A percentile compares a stretch with the other conserved stretches of the same genome.
Evolutionary conservation across 257 asterid genomes (phyloP).

Genomic region (Jaltomata sinuosa): DNA sequence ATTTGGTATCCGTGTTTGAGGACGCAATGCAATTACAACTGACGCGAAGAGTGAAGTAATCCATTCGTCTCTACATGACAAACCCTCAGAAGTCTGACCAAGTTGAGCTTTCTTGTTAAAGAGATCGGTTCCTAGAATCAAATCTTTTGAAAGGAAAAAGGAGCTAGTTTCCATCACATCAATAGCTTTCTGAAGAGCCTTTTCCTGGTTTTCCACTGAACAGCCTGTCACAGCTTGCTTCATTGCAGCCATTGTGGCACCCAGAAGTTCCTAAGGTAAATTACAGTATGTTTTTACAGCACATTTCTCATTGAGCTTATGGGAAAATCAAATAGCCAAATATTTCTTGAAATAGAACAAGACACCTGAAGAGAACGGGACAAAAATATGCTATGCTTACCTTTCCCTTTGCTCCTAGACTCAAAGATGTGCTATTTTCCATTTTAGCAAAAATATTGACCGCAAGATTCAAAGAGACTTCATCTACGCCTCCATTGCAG

Average conservation of each 20-base stretch:
- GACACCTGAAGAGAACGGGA: neutral
- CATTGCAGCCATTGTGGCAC: conserved; percentile 58
- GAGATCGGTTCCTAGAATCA: conserved; percentile 1
- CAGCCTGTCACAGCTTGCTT: conserved; percentile 70
- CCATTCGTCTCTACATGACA: conserved; percentile 48
- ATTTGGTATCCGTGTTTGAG: conserved; percentile 57
- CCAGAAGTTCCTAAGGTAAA: conserved; percentile 50
- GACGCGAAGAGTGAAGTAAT: conserved; percentile 67
- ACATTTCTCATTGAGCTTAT: neutral
- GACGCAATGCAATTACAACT: conserved; percentile 63
- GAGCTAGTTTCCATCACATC: conserved; percentile 38
- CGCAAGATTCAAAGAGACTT: conserved; percentile 50
- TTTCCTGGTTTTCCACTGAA: conserved; percentile 58
- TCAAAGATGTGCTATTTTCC: conserved; percentile 25
- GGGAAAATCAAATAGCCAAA: neutral
- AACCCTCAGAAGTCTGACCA: conserved; percentile 12
- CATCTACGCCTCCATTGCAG: conserved; percentile 55
- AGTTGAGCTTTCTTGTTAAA: conserved; percentile 5
- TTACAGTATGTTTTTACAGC: neutral
- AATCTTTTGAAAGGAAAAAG: conserved; percentile 18
- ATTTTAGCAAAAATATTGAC: conserved; percentile 55
- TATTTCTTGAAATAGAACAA: neutral
- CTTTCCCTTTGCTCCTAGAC: conserved; percentile 22
- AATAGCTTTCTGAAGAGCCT: conserved; percentile 42
- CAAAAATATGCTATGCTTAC: conserved; percentile 13